phyloP scores from a whole-genome alignment of 495 filamentous ascomycete genomes.

The Hypomontagnella monticulosa region DNA sequence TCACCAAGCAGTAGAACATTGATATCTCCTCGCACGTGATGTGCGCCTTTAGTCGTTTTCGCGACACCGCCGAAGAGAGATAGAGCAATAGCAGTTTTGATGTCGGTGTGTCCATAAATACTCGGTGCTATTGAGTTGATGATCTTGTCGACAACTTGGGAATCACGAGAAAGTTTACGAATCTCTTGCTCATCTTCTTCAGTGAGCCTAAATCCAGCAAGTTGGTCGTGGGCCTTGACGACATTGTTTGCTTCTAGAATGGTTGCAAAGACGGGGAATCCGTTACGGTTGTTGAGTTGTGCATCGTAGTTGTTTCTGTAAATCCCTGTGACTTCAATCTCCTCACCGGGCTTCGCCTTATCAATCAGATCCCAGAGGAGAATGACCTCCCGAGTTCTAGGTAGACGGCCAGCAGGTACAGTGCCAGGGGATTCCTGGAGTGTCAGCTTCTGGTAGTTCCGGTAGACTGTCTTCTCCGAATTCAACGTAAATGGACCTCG shows the following conservation, averaged over 20 bases:
- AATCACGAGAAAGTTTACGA: conserved; percentile 84
- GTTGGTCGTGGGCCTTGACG: conserved; percentile 96
- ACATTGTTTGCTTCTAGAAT: conserved; percentile 98
- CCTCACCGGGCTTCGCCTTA: conserved; percentile 95
- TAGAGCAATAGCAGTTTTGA: conserved; percentile 96
- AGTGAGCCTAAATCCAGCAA: conserved; percentile 94
- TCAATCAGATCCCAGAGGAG: conserved; percentile 98
- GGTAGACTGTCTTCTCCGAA: conserved; percentile 98
- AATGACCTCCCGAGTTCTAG: conserved; percentile 93
- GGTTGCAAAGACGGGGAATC: conserved; percentile 98
- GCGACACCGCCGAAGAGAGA: conserved; percentile 95
- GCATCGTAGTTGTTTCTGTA: conserved; percentile 99
- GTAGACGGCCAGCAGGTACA: conserved; percentile 94
- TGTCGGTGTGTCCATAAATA: conserved; percentile 96
- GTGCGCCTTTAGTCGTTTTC: conserved; percentile 87
- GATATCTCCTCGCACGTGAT: conserved; percentile 95
- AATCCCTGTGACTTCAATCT: conserved; percentile 95
- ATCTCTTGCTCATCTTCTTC: conserved; percentile 96
- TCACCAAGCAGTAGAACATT: conserved; percentile 97
- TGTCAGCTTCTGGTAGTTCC: conserved; percentile 98
- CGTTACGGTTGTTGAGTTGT: conserved; percentile 97
- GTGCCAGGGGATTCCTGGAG: conserved; percentile 98
- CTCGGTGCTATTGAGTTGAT: conserved; percentile 93
- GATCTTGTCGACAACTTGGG: conserved; percentile 93
- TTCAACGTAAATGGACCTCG: conserved; percentile 95